Evolutionary conservation across 2,329 filamentous ascomycete genomes (phyloP), one percentile per base, ranked within the genome.

Genomic region (Paraphoma sp.): DNA sequence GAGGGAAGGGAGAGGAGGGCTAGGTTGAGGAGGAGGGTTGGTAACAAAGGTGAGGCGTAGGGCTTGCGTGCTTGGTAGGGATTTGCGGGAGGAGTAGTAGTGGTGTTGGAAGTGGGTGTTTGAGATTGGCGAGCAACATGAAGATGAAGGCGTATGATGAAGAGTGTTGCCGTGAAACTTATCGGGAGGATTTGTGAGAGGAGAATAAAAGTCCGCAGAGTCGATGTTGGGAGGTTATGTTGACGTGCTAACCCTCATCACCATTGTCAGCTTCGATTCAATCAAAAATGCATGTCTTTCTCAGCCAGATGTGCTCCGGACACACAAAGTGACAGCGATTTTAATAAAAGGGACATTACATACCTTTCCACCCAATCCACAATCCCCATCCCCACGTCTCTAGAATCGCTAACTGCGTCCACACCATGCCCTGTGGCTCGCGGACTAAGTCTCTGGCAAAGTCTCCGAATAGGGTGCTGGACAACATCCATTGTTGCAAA

Each of bases 361-460:
- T 53, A 72, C 70, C 68, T 65, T 72, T 72, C 4, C 50, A 46
- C 1, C 53, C 65, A 36, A 73, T 65, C 62, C 67, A 72, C 1
- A 75, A 52, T 11, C 65, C 66, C 73, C 73, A 75, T 9, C 63
- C 66, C 68, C 70, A 74, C 0, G 65, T 73, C 16, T 45, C 67
- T 2, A 71, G 42, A 2, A 75, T 57, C 3, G 64, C 65, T 0
- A 57, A 40, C 42, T 73, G 67, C n/a, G 67, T 67, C 67, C 67
- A 71, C 3, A 68, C 48, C 1, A 65, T 59, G 45, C 67, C 70
- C 31, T 64, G 56, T 2, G 59, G 60, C 41, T 69, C 62, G 6
- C 56, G 48, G 2, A 75, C 70, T 1, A 74, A 48, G n/a, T 74
- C 67, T 12, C 51, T 45, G 0, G 71, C 72, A 42, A 75, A 75